phyloP scores from a whole-genome alignment of 2,329 filamentous ascomycete species.

The Zalaria sp. region DNA sequence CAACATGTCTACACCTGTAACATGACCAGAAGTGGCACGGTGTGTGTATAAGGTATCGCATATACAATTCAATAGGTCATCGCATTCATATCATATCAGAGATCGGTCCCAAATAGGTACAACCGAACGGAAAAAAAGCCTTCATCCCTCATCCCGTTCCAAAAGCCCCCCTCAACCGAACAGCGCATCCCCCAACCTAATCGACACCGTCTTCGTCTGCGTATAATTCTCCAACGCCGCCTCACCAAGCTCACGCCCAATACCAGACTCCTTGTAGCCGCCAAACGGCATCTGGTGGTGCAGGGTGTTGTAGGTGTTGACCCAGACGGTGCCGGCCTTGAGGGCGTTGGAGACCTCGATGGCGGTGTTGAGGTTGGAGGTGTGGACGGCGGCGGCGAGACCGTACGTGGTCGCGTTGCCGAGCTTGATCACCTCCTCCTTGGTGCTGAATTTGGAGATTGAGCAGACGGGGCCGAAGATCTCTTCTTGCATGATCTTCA shows the following conservation, averaged over 20 bases:
- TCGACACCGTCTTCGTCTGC: slow-evolving; percentile 25
- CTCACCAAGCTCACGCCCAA: slow-evolving; percentile 36
- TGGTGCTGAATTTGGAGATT: slow-evolving; percentile 61
- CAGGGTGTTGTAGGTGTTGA: slow-evolving; percentile 57
- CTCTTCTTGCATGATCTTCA: slow-evolving; percentile 65
- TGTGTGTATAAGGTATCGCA: too few species aligned
- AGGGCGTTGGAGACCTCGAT: slow-evolving; percentile 60
- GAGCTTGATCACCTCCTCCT: slow-evolving; percentile 54
- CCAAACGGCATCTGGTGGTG: slow-evolving; percentile 49
- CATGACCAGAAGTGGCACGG: too few species aligned
- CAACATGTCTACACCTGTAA: too few species aligned
- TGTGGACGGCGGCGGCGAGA: slow-evolving; percentile 66
- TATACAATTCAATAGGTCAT: too few species aligned
- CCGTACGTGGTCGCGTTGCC: slow-evolving; percentile 66
- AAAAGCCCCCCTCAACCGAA: slow-evolving; percentile 26
- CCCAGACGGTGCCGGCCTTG: slow-evolving; percentile 53
- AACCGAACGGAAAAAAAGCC: too few species aligned
- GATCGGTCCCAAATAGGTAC: too few species aligned
- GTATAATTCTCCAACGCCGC: slow-evolving; percentile 34
- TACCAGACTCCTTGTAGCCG: slow-evolving; percentile 35
- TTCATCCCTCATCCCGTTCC: neutral
- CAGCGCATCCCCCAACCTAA: slow-evolving; percentile 34
- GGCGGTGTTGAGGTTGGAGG: slow-evolving; percentile 63
- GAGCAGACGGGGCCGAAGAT: slow-evolving; percentile 72
- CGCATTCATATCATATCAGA: too few species aligned